Conservation (phyloP, 1,284 basidiomycete genomes). For the Farysia itapuensis region DNA sequence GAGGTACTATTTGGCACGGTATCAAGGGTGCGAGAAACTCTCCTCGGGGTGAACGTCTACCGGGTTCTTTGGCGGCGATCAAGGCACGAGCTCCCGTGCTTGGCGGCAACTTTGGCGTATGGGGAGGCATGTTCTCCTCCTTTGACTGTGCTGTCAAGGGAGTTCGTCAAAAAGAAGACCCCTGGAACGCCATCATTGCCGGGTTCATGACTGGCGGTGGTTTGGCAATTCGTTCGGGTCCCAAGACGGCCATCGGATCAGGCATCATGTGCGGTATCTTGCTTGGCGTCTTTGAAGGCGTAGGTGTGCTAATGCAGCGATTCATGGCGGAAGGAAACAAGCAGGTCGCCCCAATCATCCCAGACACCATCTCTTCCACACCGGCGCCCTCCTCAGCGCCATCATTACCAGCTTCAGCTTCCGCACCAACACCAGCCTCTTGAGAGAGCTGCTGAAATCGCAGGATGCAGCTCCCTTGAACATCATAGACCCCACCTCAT, state of each 20-base stretch:
- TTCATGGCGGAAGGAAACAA: conserved; percentile 77
- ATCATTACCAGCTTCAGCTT: no score
- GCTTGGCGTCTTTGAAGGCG: conserved; percentile 83
- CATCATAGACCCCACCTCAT: no score
- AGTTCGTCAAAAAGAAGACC: conserved; percentile 93
- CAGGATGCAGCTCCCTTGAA: no score
- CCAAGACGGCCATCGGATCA: conserved; percentile 81
- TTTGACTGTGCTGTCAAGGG: conserved; percentile 99
- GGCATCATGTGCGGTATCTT: conserved; percentile 95
- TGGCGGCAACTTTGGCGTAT: conserved; percentile 95
- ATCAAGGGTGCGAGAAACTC: conserved; percentile 98
- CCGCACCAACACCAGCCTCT: no score
- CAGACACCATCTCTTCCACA: conserved; percentile 17
- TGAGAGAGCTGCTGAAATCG: no score
- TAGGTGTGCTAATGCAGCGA: conserved; percentile 80
- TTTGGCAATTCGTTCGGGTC: conserved; percentile 88
- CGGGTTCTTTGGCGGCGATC: conserved; percentile 91
- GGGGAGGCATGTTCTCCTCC: conserved; percentile 77
- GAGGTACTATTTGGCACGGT: conserved; percentile 97
- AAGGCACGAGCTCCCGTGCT: conserved; percentile 97
- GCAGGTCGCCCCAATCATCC: conserved; percentile 50
- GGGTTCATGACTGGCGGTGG: conserved; percentile 98
- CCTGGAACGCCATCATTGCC: conserved; percentile 98
- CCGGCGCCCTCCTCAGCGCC: no score
- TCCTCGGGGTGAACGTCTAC: conserved; percentile 87